Evolutionary conservation across 2,329 filamentous ascomycete species (phyloP), one percentile per base, ranked within the genome.

Genomic region (Fusarium sp.): DNA sequence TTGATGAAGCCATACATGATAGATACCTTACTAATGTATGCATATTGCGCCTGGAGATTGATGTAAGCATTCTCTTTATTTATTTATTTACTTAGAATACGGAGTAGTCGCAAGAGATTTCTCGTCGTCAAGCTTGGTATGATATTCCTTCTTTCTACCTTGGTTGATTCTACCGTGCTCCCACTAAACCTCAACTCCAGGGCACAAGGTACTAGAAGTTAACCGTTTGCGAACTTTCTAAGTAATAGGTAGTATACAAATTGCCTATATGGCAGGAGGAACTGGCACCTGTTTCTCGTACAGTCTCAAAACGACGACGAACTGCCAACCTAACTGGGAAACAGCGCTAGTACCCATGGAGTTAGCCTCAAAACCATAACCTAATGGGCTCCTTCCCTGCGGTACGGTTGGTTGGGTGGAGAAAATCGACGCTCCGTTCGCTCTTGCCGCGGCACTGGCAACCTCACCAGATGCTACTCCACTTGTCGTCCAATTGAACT

Each of bases 401-500:
- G 25, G 44, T 61, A 56, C 60, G 41, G 55, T 41, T 57, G 45
- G 58, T 41, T 57, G 45, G 58, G 63, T 70, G 65, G 48, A 48
- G 51, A 57, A 42, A 11, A 62, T 63, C 69, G 55, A 62, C 49
- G 57, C 49, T 60, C 66, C 42, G 52, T 65, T 73, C 66, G 49
- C 66, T 74, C 71, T 69, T 74, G 66, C 69, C 72, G 69, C 72
- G 72, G 69, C 60, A 63, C 72, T 72, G 45, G 37, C 48, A 63
- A 45, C 37, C 65, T 60, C 39, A 52, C 46, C 52, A 27, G 29
- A 51, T 29, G 33, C 45, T 27, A 59, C 56, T 41, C 45, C 58
- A 68, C 56, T 49, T 46, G 39, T 46, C n/a, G 23, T 56, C 31
- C 31, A 59, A 66, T 45, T 57, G 37, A 54, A 38, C 55, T 46